Evolutionary conservation across 805 yeast species (phyloP), one percentile per base, ranked within the genome.

Genomic region (Kuraishia floccosa): DNA sequence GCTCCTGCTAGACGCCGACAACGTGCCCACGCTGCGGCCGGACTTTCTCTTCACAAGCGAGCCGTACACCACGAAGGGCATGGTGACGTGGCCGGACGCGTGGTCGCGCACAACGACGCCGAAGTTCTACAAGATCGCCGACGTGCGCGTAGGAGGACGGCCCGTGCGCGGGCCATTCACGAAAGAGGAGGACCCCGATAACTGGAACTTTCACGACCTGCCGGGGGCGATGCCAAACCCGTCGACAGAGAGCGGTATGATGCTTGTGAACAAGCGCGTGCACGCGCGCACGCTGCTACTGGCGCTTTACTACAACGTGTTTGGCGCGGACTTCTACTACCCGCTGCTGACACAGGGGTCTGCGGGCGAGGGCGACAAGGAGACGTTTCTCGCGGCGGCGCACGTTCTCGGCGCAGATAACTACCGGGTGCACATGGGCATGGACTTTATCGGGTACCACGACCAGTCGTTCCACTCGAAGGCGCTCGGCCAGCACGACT

Each of bases 21-120:
- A 68, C 40, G 58, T 64, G 41, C 72, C 68, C 3, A 47, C 60
- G 11, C 43, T 38, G 24, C 52, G 57, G 41, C 50, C 63, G 12
- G 72, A 69, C 31, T 52, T 53, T 30, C 54, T 76, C 25, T 68
- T 76, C 32, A 47, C 49, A 2, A 60, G 70, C 21, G 46, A 56
- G 9, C 52, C 59, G 6, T 75, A 55, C 50, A 41, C 47, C 27
- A 50, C 62, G 7, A 51, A 52, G 12, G 34, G 34, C 6, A 11
- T 76, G 32, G 55, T 75, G 7, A 35, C 73, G 6, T 76, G 84
- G 83, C 84, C 84, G 3, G 83, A 76, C 50, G 68, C 70, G 22
- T 76, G 84, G 84, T 63, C 76, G 3, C 58, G 84, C 48, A 72
- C 82, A 4, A 74, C 82, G 6, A 63, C 69, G 38, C 84, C 84